Base-by-base conservation (phyloP, 73 alveolate genomes). In the Paramecium primaurelia region DNA sequence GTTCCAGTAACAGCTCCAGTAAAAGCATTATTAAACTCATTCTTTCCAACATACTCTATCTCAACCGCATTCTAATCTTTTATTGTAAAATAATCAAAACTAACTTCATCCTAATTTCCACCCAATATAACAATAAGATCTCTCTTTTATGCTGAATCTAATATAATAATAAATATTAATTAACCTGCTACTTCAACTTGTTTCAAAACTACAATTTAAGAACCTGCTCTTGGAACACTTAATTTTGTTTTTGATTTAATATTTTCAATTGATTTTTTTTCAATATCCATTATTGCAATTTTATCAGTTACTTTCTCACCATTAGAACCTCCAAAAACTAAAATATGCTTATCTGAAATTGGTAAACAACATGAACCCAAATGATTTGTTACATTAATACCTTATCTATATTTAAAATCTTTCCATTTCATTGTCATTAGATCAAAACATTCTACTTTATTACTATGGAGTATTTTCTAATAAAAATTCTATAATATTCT, bases 261-360 rank as follows among this genome's bases (percentile, higher is more conserved):
- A n/a, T 64, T 64, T 28, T 64, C 84, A 12, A 73, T 44, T 37
- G 87, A 20, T 8, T 25, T 12, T 40, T 73, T 73, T n/a, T 73
- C 59, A 16, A 73, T 59, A 36, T 73, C 59, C 87, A 73, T 73
- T 37, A 73, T 73, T 1, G 60, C 87, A 12, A 73, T 37, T 8
- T 73, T 37, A 44, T 73, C 59, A 9, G 87, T 36, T 1, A 26
- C 58, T 14, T 73, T 73, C 34, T 73, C 59, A 12, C 87, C 87
- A 73, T 73, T 73, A 2, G 87, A 32, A 12, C 87, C 87, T 73
- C 87, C 87, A 34, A 80, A 40, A 26, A 80, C 49, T 25, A 80
- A 18, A 16, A 80, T 20, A 20, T 80, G 47, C 8, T 80, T 42
- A 11, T 42, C 49, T 4, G 47, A 25, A 25, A 80, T 47, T 3